phyloP scores from a whole-genome alignment of 2,329 filamentous ascomycete genomes.

The Fusarium dimerum region DNA sequence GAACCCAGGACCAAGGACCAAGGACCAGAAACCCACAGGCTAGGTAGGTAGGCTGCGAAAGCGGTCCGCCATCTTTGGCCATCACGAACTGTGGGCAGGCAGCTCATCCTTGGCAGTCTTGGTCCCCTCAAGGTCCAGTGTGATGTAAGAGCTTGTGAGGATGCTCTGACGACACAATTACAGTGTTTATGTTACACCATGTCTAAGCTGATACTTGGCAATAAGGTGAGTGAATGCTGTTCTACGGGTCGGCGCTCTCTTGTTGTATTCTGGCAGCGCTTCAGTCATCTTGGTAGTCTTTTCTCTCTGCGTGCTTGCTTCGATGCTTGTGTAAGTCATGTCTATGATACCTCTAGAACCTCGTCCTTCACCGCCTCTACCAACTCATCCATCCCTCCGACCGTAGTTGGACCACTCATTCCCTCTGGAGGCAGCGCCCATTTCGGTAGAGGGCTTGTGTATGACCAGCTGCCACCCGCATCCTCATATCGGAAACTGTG shows the following conservation, averaged over 20 bases:
- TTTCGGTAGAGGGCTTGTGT: constrained; percentile 77
- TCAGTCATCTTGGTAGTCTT: constrained; percentile 1
- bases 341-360: constrained; percentile 41
- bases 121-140: too few species aligned
- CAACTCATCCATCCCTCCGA: constrained; percentile 61
- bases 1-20: too few species aligned
- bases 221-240: not conserved
- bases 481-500: constrained; percentile 92
- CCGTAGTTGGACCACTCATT: constrained; percentile 68
- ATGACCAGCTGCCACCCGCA: constrained; percentile 79
- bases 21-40: too few species aligned
- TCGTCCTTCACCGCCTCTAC: constrained; percentile 55
- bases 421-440: constrained; percentile 86
- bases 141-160: not conserved
- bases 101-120: not conserved
- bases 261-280: constrained; percentile 18
- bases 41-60: not conserved
- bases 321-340: constrained; percentile 16
- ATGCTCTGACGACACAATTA: not conserved
- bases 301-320: constrained; percentile 7
- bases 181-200: not conserved
- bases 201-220: not conserved
- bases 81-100: not conserved
- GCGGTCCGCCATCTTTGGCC: not conserved
- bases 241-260: constrained; percentile 1